A percentile compares a stretch with the other conserved stretches of the same genome.
Conservation (phyloP, 2,329 filamentous ascomycete species). For the Claviceps sp. region DNA sequence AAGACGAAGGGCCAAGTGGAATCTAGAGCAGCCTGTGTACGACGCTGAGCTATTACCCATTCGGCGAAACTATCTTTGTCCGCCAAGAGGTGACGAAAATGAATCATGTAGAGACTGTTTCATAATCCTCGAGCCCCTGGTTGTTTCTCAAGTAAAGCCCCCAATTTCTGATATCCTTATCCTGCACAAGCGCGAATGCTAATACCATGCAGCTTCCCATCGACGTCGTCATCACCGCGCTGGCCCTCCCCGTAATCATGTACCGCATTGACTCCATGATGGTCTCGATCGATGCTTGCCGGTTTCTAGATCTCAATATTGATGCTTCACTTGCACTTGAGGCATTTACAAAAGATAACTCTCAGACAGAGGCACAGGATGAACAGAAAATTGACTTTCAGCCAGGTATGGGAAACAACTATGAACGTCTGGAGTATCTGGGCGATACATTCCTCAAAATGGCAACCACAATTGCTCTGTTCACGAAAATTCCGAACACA, state of each 20-base stretch:
- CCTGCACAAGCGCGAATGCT: neutral
- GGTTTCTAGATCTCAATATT: conserved; percentile 50
- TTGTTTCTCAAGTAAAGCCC: conserved; percentile 57
- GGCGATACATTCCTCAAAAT: conserved; percentile 94
- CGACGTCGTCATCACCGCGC: conserved; percentile 56
- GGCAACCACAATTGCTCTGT: conserved; percentile 82
- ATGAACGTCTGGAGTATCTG: conserved; percentile 85
- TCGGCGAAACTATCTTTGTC: conserved; percentile 73
- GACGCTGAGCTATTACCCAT: conserved; percentile 60
- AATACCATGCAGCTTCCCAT: conserved; percentile 43
- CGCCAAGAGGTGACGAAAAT: conserved; percentile 38
- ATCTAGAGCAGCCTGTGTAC: conserved; percentile 66
- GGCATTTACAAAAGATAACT: conserved; percentile 83
- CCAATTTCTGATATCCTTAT: too few relatives aligned
- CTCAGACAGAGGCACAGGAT: conserved; percentile 63
- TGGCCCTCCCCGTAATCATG: conserved; percentile 72
- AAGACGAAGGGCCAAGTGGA: conserved; percentile 39
- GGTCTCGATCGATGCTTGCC: conserved; percentile 64
- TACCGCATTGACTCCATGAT: conserved; percentile 71
- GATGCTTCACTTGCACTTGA: conserved; percentile 63
- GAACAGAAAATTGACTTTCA: conserved; percentile 60
- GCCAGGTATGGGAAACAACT: conserved; percentile 82
- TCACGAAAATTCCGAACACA: conserved; percentile 59
- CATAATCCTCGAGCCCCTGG: conserved; percentile 64
- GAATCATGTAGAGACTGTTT: conserved; percentile 38